phyloP scores from a whole-genome alignment of 2,329 filamentous ascomycete genomes.

The Setomelanomma holmii region DNA sequence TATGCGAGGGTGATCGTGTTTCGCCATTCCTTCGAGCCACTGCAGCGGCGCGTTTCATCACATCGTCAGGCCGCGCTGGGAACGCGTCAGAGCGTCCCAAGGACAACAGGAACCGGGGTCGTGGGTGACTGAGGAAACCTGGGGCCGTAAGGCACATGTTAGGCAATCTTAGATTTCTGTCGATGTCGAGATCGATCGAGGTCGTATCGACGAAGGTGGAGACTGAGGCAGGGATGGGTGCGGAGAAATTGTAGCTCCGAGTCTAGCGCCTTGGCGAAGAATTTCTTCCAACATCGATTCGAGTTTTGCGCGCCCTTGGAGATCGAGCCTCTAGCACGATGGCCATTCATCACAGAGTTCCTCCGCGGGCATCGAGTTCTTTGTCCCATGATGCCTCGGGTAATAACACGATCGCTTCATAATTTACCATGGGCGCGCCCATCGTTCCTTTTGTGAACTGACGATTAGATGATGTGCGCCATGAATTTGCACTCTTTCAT shows the following conservation, averaged over 20 bases:
- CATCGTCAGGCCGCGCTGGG: constrained; percentile 2
- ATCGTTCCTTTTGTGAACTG: too few species aligned
- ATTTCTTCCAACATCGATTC: constrained; percentile 9
- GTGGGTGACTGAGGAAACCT: constrained; percentile 9
- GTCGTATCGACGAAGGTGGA: too few species aligned
- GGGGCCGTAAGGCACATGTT: neutral
- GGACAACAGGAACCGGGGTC: neutral
- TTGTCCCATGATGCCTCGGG: neutral
- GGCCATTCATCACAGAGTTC: too few species aligned
- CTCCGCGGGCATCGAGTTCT: neutral
- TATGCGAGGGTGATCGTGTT: constrained; percentile 27
- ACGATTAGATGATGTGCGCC: too few species aligned
- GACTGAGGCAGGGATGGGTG: neutral
- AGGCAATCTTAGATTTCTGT: neutral
- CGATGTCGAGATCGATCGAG: neutral
- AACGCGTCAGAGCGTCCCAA: constrained; percentile 1
- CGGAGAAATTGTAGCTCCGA: neutral
- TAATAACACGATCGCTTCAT: neutral
- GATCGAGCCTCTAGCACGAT: constrained; percentile 2
- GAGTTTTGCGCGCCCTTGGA: neutral
- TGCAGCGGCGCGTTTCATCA: constrained; percentile 25
- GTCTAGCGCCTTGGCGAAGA: constrained; percentile 9
- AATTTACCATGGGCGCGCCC: too few species aligned
- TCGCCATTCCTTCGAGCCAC: constrained; percentile 19
- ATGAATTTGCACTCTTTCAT: too few species aligned